phyloP scores from a whole-genome alignment of 129 eudicot genomes.

The Logfia minima region DNA sequence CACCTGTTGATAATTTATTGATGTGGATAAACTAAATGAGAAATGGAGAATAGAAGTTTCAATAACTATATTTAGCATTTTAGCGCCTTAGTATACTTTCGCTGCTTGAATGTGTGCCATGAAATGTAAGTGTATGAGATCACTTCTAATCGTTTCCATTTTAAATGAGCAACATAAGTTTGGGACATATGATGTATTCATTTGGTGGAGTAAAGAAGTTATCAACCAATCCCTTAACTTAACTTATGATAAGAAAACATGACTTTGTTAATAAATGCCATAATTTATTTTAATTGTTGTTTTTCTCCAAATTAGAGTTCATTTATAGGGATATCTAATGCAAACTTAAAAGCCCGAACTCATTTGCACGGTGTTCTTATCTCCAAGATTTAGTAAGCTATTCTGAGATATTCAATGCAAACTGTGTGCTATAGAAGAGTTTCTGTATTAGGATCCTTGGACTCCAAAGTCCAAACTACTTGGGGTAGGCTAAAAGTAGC shows the following conservation, averaged over 20 bases:
- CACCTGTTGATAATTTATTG: background rate
- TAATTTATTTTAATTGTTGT: background rate
- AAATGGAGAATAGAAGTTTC: background rate
- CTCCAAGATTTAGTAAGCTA: background rate
- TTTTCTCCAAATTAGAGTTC: background rate
- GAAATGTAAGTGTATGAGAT: background rate
- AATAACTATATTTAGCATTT: background rate
- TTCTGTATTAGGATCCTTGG: background rate
- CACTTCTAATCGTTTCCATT: background rate
- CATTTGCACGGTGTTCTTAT: background rate
- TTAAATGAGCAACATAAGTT: background rate
- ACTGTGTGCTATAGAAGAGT: background rate
- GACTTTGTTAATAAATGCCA: background rate
- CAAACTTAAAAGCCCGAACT: background rate
- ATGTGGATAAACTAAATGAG: background rate
- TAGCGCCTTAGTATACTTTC: background rate
- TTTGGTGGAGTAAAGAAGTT: background rate
- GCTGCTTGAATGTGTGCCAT: background rate
- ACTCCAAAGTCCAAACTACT: background rate
- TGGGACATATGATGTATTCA: background rate
- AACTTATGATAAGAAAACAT: background rate
- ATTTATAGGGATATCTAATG: background rate
- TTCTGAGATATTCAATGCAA: background rate
- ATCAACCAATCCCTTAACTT: background rate
- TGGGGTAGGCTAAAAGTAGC: constrained; percentile 1